These are phyloP conservation scores for Zygoascus ofunaensis DNA, from an alignment of 805 yeast species.

Conservation along the genomic window DNA sequence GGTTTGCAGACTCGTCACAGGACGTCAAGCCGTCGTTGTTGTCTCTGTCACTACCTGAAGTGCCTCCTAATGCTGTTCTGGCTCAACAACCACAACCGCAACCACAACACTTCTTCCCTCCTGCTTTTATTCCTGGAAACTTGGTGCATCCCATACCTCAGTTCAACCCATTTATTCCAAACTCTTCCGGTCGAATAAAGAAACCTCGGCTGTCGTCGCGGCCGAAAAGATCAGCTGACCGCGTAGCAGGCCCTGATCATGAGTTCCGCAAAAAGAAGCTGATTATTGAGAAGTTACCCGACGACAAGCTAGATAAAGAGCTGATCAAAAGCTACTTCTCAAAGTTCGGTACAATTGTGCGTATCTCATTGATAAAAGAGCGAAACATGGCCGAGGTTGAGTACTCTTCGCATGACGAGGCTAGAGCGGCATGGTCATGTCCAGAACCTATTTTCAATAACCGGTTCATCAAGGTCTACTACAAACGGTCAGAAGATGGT, in stretches of 20 bases:
- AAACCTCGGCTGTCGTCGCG: no score
- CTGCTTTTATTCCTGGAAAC: no score
- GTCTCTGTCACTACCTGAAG: no score
- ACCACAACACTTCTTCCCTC: no score
- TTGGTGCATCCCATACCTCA: no score
- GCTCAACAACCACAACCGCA: no score
- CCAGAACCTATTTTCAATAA: constrained; percentile 40
- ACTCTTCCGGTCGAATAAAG: no score
- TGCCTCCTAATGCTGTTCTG: no score
- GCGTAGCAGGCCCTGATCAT: constrained; percentile 20
- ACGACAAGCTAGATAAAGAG: constrained; percentile 32
- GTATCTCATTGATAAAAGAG: constrained; percentile 24
- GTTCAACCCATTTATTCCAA: no score
- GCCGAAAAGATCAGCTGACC: no score
- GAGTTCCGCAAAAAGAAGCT: constrained; percentile 27
- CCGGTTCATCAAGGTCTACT: constrained; percentile 41
- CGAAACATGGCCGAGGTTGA: constrained; percentile 33
- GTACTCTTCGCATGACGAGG: constrained; percentile 31
- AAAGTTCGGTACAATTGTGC: constrained; percentile 33
- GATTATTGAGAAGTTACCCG: constrained; percentile 37
- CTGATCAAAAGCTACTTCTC: constrained; percentile 30
- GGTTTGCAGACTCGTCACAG: no score
- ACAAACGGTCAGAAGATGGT: constrained; percentile 23
- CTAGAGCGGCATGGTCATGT: constrained; percentile 35
- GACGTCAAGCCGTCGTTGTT: no score